phyloP scores from a whole-genome alignment of 495 filamentous ascomycete species.

The Lophiostoma macrostomum region DNA sequence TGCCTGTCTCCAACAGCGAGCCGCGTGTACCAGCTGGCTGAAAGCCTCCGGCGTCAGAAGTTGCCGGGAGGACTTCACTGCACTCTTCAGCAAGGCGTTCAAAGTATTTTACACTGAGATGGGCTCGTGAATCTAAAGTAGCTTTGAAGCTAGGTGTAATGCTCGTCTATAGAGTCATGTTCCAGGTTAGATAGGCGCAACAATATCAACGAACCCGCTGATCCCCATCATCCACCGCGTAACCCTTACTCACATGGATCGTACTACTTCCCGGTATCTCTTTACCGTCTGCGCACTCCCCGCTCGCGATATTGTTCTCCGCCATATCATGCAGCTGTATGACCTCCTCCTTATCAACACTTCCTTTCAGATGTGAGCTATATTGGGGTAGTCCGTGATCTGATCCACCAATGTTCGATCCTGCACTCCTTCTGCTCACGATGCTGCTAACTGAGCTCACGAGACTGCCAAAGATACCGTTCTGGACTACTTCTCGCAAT shows the following conservation, averaged over 20 bases:
- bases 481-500: not conserved
- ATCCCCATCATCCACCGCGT: not conserved
- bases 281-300: not conserved
- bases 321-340: not conserved
- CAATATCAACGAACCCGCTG: not conserved
- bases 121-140: too few species aligned
- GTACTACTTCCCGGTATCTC: not conserved
- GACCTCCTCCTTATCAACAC: not conserved
- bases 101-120: too few species aligned
- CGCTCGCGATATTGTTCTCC: not conserved
- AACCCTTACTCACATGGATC: not conserved
- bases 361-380: too few species aligned
- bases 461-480: not conserved
- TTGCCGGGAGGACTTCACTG: too few species aligned
- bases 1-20: not conserved
- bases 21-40: not conserved
- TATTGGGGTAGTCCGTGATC: not conserved
- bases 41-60: too few species aligned
- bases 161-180: too few species aligned
- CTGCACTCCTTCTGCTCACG: constrained; percentile 1
- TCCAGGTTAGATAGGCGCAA: not conserved
- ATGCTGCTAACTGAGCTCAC: not conserved
- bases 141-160: too few species aligned
- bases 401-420: not conserved
- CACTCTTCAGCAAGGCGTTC: too few species aligned